A percentile compares a stretch with the other conserved stretches of the same genome.
Evolutionary conservation across 164 flowering plant species (phyloP).

Genomic region (Vitis vinifera): DNA sequence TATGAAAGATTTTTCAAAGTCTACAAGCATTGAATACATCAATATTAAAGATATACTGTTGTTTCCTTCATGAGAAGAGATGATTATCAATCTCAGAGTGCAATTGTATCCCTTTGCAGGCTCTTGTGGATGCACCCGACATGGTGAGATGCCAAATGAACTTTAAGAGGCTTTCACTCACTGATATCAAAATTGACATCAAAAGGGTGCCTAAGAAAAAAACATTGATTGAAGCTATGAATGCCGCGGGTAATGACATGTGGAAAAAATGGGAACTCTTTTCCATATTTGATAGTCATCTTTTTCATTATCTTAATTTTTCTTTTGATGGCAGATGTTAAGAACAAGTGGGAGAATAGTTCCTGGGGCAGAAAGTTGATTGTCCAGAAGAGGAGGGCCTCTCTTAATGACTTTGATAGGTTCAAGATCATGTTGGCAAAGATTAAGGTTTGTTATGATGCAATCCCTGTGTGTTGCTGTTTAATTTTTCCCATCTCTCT

Average conservation of each 20-base stretch:
- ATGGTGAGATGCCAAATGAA: constrained; percentile 91
- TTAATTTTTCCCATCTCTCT: too few relatives aligned
- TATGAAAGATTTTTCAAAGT: too few relatives aligned
- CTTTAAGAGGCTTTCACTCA: constrained; percentile 86
- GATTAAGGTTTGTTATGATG: constrained; percentile 62
- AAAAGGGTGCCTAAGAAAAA: constrained; percentile 80
- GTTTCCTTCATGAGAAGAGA: too few relatives aligned
- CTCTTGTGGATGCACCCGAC: constrained; percentile 88
- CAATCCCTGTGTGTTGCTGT: too few relatives aligned
- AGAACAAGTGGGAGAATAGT: constrained; percentile 85
- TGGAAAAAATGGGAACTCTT: not conserved
- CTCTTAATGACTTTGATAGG: constrained; percentile 83
- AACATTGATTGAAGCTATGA: constrained; percentile 76
- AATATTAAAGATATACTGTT: too few relatives aligned
- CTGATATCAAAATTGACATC: constrained; percentile 87
- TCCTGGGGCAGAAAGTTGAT: constrained; percentile 91
- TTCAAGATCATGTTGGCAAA: constrained; percentile 86
- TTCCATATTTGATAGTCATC: not conserved
- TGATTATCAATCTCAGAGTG: too few relatives aligned
- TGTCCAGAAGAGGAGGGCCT: constrained; percentile 81
- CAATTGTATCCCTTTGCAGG: constrained; percentile 37
- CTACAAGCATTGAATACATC: too few relatives aligned
- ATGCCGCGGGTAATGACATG: constrained; percentile 65
- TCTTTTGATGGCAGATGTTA: constrained; percentile 55
- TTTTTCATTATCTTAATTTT: not conserved